Base-by-base conservation (phyloP, 371 early-diverging fungal genomes). In the Zychaea mexicana region DNA sequence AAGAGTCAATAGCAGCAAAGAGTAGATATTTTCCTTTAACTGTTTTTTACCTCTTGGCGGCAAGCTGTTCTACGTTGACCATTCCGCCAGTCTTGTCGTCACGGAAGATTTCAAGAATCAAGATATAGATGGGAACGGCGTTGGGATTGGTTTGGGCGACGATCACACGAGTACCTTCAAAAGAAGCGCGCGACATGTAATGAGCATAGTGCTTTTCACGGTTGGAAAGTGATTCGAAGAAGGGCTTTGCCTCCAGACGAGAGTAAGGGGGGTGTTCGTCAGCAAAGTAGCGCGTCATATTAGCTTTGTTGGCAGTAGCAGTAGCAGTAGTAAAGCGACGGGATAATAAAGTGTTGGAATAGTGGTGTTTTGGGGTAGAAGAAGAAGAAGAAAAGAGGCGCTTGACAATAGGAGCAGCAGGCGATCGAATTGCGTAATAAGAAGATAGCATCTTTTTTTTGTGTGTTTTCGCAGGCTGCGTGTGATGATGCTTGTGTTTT, bases 131-230 rank as follows among this genome's bases (percentile, higher is more conserved):
- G 60, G 54, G 58, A 8, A 66, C 47, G 15, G 84, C 75, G 2
- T 71, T 53, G 6, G 79, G 76, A 30, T 83, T 84, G 1, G 82
- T 77, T 27, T 81, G 79, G 4, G 62, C 65, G 5, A 84, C 39
- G 39, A 83, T 69, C 47, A 85, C 76, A 32, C 82, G 77, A n/a
- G 81, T 69, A 24, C 87, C 89, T 19, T 71, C 84, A 66, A 84
- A 89, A 3, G 83, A 69, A 3, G 87, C 89, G 19, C 76, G 77
- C n/a, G 75, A 72, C 73, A 89, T 79, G 66, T 73, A 77, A 60
- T 87, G 85, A n/a, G 87, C 86, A 73, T 88, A 88, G 21, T 72
- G 66, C 66, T 86, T 79, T 66, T 89, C 83, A 12, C 65, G 69
- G 17, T 69, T 61, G 7, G 79, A 55, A 9, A 89, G 75, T 3